phyloP scores from a whole-genome alignment of 176 grass and related monocot species.

The Rhynchospora tenuis region DNA sequence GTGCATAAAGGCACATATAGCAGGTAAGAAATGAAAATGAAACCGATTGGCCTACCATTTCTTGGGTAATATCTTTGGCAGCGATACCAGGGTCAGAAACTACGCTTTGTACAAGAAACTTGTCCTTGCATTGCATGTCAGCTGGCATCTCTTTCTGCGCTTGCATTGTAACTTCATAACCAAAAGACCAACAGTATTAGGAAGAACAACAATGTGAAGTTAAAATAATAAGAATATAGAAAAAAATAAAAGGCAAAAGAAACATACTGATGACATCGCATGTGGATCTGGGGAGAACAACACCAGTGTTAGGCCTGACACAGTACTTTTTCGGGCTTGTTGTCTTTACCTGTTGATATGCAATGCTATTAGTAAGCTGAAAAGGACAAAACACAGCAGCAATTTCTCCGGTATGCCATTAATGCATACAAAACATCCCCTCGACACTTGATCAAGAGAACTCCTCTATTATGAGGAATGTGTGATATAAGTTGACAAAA shows the following conservation, averaged over 20 bases:
- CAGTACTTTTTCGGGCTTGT: constrained; percentile 41
- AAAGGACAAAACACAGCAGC: neutral
- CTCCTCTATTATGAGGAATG: neutral
- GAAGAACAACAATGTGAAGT: neutral
- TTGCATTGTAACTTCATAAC: constrained; percentile 32
- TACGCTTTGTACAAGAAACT: constrained; percentile 34
- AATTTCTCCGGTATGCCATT: neutral
- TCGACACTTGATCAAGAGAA: too few relatives aligned
- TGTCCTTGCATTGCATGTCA: constrained; percentile 44
- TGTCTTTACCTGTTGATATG: constrained; percentile 27
- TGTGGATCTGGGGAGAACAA: constrained; percentile 29
- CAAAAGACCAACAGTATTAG: constrained; percentile 5
- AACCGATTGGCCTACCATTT: constrained; percentile 25
- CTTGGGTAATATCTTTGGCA: constrained; percentile 22
- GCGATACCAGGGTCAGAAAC: neutral
- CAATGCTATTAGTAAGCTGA: neutral
- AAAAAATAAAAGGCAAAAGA: neutral
- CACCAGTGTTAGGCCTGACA: constrained; percentile 33
- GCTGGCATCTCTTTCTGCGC: constrained; percentile 29
- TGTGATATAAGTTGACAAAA: neutral
- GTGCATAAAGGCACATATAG: neutral
- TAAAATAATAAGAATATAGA: constrained; percentile 1
- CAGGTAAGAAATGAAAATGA: neutral
- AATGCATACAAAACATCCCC: neutral
- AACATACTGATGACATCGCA: constrained; percentile 32